These are phyloP conservation scores for Aspergillus pseudoglaucus DNA, from an alignment of 2,329 filamentous ascomycete genomes.

Conservation along the genomic window DNA sequence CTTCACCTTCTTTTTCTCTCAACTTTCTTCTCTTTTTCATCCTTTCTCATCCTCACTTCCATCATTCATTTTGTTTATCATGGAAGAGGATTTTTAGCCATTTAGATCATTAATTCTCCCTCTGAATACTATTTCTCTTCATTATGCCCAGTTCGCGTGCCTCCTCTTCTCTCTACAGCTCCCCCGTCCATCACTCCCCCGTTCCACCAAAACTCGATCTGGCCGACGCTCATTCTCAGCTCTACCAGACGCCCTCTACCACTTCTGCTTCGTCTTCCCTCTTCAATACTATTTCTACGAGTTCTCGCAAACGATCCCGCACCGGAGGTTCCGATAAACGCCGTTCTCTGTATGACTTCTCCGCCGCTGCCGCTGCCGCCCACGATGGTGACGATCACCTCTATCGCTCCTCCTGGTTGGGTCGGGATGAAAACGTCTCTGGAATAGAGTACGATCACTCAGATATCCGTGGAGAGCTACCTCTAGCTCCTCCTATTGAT, in stretches of 20 bases:
- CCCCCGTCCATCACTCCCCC: slow-evolving; percentile 18
- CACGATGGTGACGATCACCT: slow-evolving; percentile 9
- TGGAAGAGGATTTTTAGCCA: background rate
- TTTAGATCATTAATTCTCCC: background rate
- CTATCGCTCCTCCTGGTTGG: slow-evolving; percentile 12
- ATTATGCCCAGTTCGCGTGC: background rate
- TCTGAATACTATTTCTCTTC: background rate
- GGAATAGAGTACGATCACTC: slow-evolving; percentile 36
- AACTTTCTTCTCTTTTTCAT: background rate
- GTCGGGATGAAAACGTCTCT: slow-evolving; percentile 17
- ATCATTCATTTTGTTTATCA: background rate
- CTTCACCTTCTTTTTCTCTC: background rate
- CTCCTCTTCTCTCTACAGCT: background rate
- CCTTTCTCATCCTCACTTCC: background rate
- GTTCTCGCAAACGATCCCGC: slow-evolving; percentile 27
- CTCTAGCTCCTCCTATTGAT: slow-evolving; percentile 20
- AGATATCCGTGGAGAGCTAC: slow-evolving; percentile 34
- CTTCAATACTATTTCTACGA: slow-evolving; percentile 26
- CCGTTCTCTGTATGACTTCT: slow-evolving; percentile 16
- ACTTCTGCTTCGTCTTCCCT: slow-evolving; percentile 34
- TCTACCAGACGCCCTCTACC: slow-evolving; percentile 31
- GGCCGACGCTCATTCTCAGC: slow-evolving; percentile 29
- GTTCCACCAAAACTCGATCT: slow-evolving; percentile 35
- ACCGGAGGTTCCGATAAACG: slow-evolving; percentile 21
- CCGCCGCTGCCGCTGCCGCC: slow-evolving; percentile 6